Evolutionary conservation across 2,329 filamentous ascomycete species (phyloP).

Genomic region (Microthyrium microscopicum): DNA sequence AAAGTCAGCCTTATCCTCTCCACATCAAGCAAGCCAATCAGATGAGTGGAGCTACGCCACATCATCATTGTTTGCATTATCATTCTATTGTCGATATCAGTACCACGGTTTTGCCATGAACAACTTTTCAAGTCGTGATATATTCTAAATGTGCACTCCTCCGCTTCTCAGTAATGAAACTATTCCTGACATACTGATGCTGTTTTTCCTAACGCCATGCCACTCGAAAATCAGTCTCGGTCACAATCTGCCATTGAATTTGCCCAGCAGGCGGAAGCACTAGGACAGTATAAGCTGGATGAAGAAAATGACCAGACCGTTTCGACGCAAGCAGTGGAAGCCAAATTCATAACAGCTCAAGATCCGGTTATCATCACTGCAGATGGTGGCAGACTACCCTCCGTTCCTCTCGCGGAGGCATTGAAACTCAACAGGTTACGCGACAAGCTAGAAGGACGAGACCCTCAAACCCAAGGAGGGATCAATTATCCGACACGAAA

Average conservation of each 20-base stretch:
- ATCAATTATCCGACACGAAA: slow-evolving; percentile 18
- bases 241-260: slow-evolving; percentile 37
- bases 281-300: slow-evolving; percentile 23
- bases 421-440: slow-evolving; percentile 50
- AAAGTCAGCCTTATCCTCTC: too few relatives aligned
- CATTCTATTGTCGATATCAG: too few relatives aligned
- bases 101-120: too few relatives aligned
- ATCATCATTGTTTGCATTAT: too few relatives aligned
- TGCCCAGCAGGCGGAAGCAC: slow-evolving; percentile 38
- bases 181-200: too few relatives aligned
- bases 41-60: too few relatives aligned
- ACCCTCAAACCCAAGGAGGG: slow-evolving; percentile 17
- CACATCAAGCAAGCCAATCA: too few relatives aligned
- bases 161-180: too few relatives aligned
- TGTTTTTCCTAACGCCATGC: too few relatives aligned
- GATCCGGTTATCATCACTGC: slow-evolving; percentile 56
- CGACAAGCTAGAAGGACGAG: slow-evolving; percentile 29
- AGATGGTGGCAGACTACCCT: slow-evolving; percentile 49
- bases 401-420: slow-evolving; percentile 53
- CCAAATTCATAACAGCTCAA: slow-evolving; percentile 45
- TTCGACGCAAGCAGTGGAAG: slow-evolving; percentile 41
- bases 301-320: slow-evolving; percentile 26
- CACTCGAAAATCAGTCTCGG: too few relatives aligned
- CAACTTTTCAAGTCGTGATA: too few relatives aligned
- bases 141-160: too few relatives aligned